Base-by-base conservation (phyloP, 805 yeast genomes). In the Saturnispora dispora region DNA sequence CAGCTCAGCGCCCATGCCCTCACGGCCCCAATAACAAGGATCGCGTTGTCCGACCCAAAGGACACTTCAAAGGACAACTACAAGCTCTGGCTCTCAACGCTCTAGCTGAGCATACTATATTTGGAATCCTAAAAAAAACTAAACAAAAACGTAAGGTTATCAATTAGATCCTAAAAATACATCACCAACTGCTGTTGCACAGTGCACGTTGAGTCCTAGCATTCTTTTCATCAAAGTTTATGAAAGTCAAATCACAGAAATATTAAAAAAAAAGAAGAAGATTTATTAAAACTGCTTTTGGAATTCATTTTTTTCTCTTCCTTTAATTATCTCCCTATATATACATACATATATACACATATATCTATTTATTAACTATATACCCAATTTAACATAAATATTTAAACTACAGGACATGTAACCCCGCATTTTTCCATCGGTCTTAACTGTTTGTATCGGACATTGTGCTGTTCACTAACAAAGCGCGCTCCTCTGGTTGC, bases 51-150 rank as follows among this genome's bases (percentile, higher is more conserved):
- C 17, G 47, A 45, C n/a, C 47, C 47, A 30, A 45, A 36, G 32
- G 47, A 45, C n/a, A 45, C 47, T 20, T n/a, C 46, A 9, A 48
- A 48, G 46, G 47, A 43, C 36, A 48, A 48, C 20, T 48, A 48
- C 44, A 42, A 42, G 30, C 23, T 48, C 23, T 48, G 51, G 51
- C 43, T 48, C 18, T 15, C 35, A n/a, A 28, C 50, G 6, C 50
- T 28, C 25, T 47, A 20, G 33, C 33, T 30, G 33, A 30, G 33
- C 33, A 30, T 3, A 30, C 33, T 30, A 23, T 23, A 42, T 13
- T 18, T 18, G 22, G 22, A 36, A 36, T 15, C 22, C 27, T 23
- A n/a, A 42, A 42, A 28, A 25, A 28, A 36, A n/a, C 10, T 6
- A 8, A 30, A 15, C 17, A 30, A 32, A 28, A 45, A 30, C 18